These are phyloP conservation scores for Vitis hybrid DNA, from an alignment of 177 flowering plant genomes.

Conservation along the genomic window DNA sequence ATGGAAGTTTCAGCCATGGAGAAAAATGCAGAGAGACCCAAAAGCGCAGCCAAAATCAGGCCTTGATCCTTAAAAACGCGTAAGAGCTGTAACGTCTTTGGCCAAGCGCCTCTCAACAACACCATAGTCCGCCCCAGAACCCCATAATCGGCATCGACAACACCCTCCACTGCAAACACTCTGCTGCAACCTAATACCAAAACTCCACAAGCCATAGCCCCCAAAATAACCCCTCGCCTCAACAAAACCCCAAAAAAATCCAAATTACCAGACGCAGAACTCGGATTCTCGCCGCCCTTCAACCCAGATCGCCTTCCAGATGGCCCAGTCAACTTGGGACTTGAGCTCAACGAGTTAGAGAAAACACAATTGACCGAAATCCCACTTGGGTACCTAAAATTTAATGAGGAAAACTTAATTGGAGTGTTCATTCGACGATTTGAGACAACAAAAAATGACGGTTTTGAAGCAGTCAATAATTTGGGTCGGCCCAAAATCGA, in stretches of 20 bases:
- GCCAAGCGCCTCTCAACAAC: slow-evolving; percentile 60
- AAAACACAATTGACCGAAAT: slow-evolving; percentile 3
- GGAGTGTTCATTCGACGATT: slow-evolving; percentile 21
- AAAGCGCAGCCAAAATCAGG: slow-evolving; percentile 67
- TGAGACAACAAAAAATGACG: slow-evolving; percentile 5
- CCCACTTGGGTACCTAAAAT: slow-evolving; percentile 10
- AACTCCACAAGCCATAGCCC: slow-evolving; percentile 60
- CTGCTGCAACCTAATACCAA: slow-evolving; percentile 50
- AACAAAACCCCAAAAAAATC: slow-evolving; percentile 30
- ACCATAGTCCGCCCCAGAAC: slow-evolving; percentile 47
- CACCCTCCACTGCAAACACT: slow-evolving; percentile 67
- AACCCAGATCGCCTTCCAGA: slow-evolving; percentile 10
- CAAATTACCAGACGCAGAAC: slow-evolving; percentile 12
- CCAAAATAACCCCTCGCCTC: slow-evolving; percentile 47
- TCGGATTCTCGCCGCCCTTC: slow-evolving; percentile 10
- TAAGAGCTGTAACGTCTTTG: slow-evolving; percentile 67
- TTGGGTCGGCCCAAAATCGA: slow-evolving; percentile 22
- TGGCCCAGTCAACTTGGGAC: background rate
- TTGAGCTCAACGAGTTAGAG: slow-evolving; percentile 3
- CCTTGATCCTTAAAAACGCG: slow-evolving; percentile 81
- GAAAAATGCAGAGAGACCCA: slow-evolving; percentile 92
- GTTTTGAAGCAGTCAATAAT: slow-evolving; percentile 15
- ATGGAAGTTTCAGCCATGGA: slow-evolving; percentile 99
- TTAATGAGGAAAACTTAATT: background rate
- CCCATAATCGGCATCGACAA: slow-evolving; percentile 43